These are phyloP conservation scores for Juncus inflexus DNA, from an alignment of 176 grass and related monocot genomes.

Conservation along the genomic window DNA sequence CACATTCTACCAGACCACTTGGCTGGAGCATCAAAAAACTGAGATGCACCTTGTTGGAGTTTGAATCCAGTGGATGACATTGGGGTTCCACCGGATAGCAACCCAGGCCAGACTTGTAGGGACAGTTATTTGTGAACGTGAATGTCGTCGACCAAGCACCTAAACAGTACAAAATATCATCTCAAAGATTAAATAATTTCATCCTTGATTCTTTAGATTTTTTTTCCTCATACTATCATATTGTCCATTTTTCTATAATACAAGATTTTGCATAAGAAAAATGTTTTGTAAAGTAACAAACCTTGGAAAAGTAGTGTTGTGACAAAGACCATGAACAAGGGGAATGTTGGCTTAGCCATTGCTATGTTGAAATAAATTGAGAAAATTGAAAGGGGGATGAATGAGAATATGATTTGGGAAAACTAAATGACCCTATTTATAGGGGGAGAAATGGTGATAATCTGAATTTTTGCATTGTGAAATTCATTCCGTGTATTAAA, in stretches of 20 bases:
- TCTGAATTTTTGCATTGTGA: too few species aligned
- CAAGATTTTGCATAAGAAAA: background rate
- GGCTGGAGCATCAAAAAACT: slow-evolving; percentile 4
- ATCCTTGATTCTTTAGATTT: too few species aligned
- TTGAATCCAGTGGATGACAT: slow-evolving; percentile 48
- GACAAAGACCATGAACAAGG: slow-evolving; percentile 12
- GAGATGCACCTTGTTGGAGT: slow-evolving; percentile 18
- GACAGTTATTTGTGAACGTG: slow-evolving; percentile 55
- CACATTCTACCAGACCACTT: slow-evolving; percentile 56
- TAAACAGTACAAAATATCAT: background rate
- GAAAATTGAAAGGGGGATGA: background rate
- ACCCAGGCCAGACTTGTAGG: slow-evolving; percentile 43
- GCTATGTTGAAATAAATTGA: background rate
- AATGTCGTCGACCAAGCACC: slow-evolving; percentile 33
- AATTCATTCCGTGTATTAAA: too few species aligned
- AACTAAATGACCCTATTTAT: too few species aligned
- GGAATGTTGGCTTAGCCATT: slow-evolving; percentile 23
- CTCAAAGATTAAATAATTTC: background rate
- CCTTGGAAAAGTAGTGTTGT: slow-evolving; percentile 18
- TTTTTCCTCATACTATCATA: background rate
- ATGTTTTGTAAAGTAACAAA: background rate
- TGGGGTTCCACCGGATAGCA: slow-evolving; percentile 12
- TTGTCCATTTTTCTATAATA: background rate
- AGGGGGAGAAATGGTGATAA: too few species aligned
- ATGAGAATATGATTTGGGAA: too few species aligned